A percentile compares a stretch with the other conserved stretches of the same genome.
phyloP scores from a whole-genome alignment of 2,329 filamentous ascomycete species.

The Colletotrichum chrysophilum region DNA sequence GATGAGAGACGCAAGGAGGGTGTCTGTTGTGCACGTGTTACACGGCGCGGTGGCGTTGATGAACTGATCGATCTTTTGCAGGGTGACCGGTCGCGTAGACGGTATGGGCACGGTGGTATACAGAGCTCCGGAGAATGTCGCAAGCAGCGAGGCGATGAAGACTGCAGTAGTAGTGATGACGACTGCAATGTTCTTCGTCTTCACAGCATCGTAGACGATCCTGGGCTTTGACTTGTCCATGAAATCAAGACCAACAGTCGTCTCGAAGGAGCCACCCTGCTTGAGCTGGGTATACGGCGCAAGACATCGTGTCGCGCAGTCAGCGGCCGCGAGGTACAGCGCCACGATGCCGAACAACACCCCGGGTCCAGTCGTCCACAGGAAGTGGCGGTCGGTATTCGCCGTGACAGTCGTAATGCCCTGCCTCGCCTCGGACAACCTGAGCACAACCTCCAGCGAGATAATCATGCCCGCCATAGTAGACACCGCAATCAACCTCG shows the following conservation, averaged over 20 bases:
- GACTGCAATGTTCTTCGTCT: slow-evolving; percentile 30
- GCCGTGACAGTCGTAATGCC: slow-evolving; percentile 34
- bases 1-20: slow-evolving; percentile 36
- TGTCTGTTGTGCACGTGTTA: slow-evolving; percentile 30
- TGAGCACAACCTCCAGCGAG: slow-evolving; percentile 37
- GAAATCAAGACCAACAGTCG: slow-evolving; percentile 35
- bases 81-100: slow-evolving; percentile 23
- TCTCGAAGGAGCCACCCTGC: slow-evolving; percentile 29
- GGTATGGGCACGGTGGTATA: slow-evolving; percentile 34
- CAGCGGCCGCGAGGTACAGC: slow-evolving; percentile 33
- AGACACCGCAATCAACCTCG: slow-evolving; percentile 30
- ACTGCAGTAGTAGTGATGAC: slow-evolving; percentile 30
- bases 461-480: slow-evolving; percentile 34
- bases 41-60: slow-evolving; percentile 25
- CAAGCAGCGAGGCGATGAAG: slow-evolving; percentile 32
- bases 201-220: slow-evolving; percentile 30
- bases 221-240: slow-evolving; percentile 33
- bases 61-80: slow-evolving; percentile 35
- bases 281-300: slow-evolving; percentile 36
- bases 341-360: slow-evolving; percentile 32
- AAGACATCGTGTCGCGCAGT: slow-evolving; percentile 36
- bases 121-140: slow-evolving; percentile 35
- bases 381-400: slow-evolving; percentile 32
- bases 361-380: slow-evolving; percentile 40
- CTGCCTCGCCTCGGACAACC: slow-evolving; percentile 30